These are phyloP conservation scores for Agapanthus africanus DNA, from an alignment of 106 monocot species.

Conservation along the genomic window DNA sequence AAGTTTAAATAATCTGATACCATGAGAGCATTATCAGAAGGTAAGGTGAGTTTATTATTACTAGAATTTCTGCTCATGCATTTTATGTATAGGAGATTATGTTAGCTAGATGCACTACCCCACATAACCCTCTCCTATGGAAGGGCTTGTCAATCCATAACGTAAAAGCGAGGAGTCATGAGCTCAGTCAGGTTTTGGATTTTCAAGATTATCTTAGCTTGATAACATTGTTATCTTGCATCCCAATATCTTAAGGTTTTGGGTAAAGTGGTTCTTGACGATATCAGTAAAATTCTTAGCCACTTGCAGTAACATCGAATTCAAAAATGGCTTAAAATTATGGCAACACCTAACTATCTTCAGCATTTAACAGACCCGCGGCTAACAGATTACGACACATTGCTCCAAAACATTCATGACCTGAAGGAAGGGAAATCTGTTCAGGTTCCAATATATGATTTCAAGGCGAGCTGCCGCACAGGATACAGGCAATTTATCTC, in stretches of 20 bases:
- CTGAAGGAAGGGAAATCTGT: constrained; percentile 21
- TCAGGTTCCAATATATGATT: constrained; percentile 25
- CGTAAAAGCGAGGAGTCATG: no score
- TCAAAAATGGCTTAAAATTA: not conserved
- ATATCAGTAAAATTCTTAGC: no score
- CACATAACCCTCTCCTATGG: not conserved
- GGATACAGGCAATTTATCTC: constrained; percentile 20
- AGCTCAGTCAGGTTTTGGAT: no score
- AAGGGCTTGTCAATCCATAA: not conserved
- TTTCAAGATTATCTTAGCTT: no score
- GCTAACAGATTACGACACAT: constrained; percentile 25
- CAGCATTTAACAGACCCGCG: constrained; percentile 14
- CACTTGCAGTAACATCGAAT: not conserved
- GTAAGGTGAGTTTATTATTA: not conserved
- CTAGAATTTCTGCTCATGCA: not conserved
- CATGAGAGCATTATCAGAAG: not conserved
- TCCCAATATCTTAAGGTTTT: no score
- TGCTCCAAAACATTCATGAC: constrained; percentile 17
- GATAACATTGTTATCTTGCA: no score
- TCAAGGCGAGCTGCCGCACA: constrained; percentile 18
- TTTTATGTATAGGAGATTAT: not conserved
- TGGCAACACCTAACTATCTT: constrained; percentile 6
- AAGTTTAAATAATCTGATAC: not conserved
- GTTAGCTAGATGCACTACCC: not conserved
- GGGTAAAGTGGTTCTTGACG: no score